These are phyloP conservation scores for Ogataea pilisensis DNA, from an alignment of 805 yeast species.

Conservation along the genomic window DNA sequence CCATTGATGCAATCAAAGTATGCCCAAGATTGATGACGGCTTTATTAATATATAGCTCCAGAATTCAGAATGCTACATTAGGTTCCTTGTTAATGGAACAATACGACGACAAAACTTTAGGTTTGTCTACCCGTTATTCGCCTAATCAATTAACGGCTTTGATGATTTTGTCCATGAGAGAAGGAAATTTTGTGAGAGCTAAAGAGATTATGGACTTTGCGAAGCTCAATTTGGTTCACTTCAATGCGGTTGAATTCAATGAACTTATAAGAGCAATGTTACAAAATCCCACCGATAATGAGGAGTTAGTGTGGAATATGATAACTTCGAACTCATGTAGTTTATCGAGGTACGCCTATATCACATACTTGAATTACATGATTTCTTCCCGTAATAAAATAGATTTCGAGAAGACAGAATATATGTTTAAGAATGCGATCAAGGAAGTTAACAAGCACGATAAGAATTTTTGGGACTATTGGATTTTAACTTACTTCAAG, in stretches of 20 bases:
- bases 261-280: constrained; percentile 28
- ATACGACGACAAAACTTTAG: constrained; percentile 21
- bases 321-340: constrained; percentile 13
- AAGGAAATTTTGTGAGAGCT: constrained; percentile 26
- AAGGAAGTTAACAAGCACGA: constrained; percentile 11
- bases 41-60: constrained; percentile 26
- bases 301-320: constrained; percentile 28
- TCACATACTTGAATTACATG: constrained; percentile 28
- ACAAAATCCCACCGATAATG: constrained; percentile 8
- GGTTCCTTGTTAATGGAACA: constrained; percentile 25
- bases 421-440: constrained; percentile 19
- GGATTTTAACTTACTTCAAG: constrained; percentile 29
- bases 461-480: constrained; percentile 28
- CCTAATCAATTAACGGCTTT: constrained; percentile 29
- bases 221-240: constrained; percentile 20
- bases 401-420: constrained; percentile 23
- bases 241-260: constrained; percentile 29
- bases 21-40: constrained; percentile 33
- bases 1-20: constrained; percentile 30
- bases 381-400: constrained; percentile 14
- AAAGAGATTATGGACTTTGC: constrained; percentile 27
- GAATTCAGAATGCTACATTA: constrained; percentile 23
- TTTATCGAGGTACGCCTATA: constrained; percentile 24
- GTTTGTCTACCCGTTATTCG: constrained; percentile 22
- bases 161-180: constrained; percentile 23